Conservation (phyloP, 306 rosid genomes). For the Cicer cuneatum region DNA sequence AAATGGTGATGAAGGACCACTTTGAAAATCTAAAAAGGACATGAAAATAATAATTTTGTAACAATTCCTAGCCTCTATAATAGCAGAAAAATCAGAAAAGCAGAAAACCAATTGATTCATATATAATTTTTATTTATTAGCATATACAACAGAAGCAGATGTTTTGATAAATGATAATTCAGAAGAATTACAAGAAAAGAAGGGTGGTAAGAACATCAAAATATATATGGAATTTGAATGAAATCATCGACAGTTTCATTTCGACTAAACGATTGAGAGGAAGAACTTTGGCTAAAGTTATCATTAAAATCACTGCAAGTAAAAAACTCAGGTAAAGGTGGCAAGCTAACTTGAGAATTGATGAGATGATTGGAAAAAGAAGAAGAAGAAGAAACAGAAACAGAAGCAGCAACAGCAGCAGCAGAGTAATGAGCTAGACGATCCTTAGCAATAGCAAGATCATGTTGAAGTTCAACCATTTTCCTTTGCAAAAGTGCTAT, state of each 20-base stretch:
- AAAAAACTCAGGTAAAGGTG: constrained; percentile 52
- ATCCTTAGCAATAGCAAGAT: constrained; percentile 75
- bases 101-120: constrained; percentile 6
- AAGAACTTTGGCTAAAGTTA: constrained; percentile 50
- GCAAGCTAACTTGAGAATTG: constrained; percentile 47
- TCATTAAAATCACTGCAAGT: constrained; percentile 55
- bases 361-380: constrained; percentile 27
- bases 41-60: constrained; percentile 43
- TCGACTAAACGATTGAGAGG: constrained; percentile 56
- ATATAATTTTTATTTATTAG: constrained; percentile 41
- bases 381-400: background rate
- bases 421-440: constrained; percentile 69
- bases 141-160: constrained; percentile 32
- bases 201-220: constrained; percentile 38
- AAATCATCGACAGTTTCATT: constrained; percentile 59
- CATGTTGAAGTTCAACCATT: constrained; percentile 81
- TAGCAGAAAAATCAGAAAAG: background rate
- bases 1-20: background rate
- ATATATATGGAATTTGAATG: constrained; percentile 63
- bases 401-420: constrained; percentile 33
- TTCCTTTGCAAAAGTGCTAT: constrained; percentile 72
- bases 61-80: constrained; percentile 12
- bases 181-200: constrained; percentile 34
- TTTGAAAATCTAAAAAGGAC: constrained; percentile 34
- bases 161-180: constrained; percentile 24